A percentile compares a stretch with the other conserved stretches of the same genome.
phyloP scores from a whole-genome alignment of 116 monocot species.

The Cymodocea nodosa region DNA sequence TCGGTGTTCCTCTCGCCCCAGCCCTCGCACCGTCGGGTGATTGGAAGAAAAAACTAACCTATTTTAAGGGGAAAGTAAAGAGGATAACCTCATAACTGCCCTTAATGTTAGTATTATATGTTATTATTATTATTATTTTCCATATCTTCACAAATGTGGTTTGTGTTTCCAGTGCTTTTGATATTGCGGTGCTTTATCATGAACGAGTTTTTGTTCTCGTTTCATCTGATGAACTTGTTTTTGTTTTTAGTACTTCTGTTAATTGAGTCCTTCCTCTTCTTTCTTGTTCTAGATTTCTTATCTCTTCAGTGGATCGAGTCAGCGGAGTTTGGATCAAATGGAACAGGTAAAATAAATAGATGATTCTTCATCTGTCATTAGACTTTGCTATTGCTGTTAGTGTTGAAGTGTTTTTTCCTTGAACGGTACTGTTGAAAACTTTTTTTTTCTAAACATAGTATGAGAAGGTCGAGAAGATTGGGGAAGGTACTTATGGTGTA shows the following conservation, averaged over 20 bases:
- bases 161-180: background rate
- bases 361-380: background rate
- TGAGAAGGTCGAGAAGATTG: constrained; percentile 89
- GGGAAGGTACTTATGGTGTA: constrained; percentile 93
- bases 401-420: background rate
- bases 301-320: constrained; percentile 1
- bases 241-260: background rate
- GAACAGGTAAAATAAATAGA: constrained; percentile 1
- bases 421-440: too few relatives aligned
- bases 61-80: too few relatives aligned
- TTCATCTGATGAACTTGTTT: background rate
- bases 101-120: too few relatives aligned
- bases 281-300: background rate
- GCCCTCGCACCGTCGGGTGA: too few relatives aligned
- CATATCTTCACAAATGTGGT: too few relatives aligned
- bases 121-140: too few relatives aligned
- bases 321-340: background rate
- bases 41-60: too few relatives aligned
- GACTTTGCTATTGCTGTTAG: background rate
- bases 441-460: constrained; percentile 19
- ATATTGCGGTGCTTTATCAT: background rate
- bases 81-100: too few relatives aligned
- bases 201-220: background rate
- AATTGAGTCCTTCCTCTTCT: background rate
- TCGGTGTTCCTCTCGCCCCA: too few relatives aligned